A percentile compares a stretch with the other conserved stretches of the same genome.
phyloP scores from a whole-genome alignment of 108 stramenopile genomes.

The Cyclotella kingstonii region DNA sequence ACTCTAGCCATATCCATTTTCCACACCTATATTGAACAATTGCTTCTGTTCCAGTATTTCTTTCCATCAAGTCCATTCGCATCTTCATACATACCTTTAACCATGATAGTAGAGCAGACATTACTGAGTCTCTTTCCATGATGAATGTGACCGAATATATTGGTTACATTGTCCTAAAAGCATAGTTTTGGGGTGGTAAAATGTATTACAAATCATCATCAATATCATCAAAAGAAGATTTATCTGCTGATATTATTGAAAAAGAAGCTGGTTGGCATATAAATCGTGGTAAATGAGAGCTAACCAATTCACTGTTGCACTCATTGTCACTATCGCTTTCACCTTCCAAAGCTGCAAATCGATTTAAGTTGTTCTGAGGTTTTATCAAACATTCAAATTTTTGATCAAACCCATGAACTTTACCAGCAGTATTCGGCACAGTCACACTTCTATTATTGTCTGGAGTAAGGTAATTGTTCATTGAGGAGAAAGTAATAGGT shows the following conservation, averaged over 20 bases:
- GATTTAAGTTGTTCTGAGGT: conserved; percentile 18
- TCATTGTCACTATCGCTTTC: conserved; percentile 47
- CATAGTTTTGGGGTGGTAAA: too few relatives aligned
- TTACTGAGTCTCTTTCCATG: too few relatives aligned
- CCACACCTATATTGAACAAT: too few relatives aligned
- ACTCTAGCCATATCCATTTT: too few relatives aligned
- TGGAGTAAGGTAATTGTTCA: background rate
- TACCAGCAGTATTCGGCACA: conserved; percentile 17
- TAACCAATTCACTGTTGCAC: conserved; percentile 1
- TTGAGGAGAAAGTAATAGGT: too few relatives aligned
- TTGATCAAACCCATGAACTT: conserved; percentile 1
- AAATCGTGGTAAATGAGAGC: background rate
- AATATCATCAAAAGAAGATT: conserved; percentile 19
- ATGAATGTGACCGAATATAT: too few relatives aligned
- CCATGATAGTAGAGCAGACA: too few relatives aligned
- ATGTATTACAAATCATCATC: conserved; percentile 29
- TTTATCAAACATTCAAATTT: background rate
- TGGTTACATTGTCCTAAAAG: too few relatives aligned
- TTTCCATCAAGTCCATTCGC: too few relatives aligned
- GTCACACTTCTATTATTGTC: conserved; percentile 36
- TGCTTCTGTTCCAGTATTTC: too few relatives aligned
- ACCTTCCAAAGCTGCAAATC: conserved; percentile 37
- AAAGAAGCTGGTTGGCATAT: conserved; percentile 42
- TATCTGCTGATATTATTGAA: conserved; percentile 8
- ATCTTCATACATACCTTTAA: too few relatives aligned